Conservation (phyloP, 306 rosid species). For the Trifolium fragiferum region DNA sequence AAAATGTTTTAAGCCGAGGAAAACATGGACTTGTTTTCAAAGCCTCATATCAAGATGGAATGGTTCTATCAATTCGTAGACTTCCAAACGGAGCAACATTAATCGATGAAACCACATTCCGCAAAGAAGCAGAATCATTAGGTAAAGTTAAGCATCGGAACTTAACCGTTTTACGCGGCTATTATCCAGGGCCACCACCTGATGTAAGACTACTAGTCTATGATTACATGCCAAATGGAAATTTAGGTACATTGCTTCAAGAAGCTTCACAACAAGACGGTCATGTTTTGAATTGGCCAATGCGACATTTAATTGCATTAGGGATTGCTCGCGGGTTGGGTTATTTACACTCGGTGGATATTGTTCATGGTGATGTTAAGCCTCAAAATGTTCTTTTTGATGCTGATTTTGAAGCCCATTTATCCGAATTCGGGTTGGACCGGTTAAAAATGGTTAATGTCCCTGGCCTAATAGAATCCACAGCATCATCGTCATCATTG, state of each 20-base stretch:
- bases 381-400: constrained; percentile 85
- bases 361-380: constrained; percentile 76
- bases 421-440: constrained; percentile 83
- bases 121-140: constrained; percentile 74
- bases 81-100: constrained; percentile 51
- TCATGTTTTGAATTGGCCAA: constrained; percentile 89
- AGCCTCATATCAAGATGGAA: constrained; percentile 75
- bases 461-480: constrained; percentile 53
- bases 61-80: constrained; percentile 80
- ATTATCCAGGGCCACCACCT: constrained; percentile 76
- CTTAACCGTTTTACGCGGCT: constrained; percentile 75
- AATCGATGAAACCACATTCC: constrained; percentile 58
- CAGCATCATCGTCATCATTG: constrained; percentile 51
- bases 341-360: constrained; percentile 68
- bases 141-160: constrained; percentile 82
- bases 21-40: constrained; percentile 74
- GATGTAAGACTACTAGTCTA: constrained; percentile 74
- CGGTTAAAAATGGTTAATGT: constrained; percentile 50
- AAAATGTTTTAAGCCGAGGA: constrained; percentile 81
- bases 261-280: constrained; percentile 93
- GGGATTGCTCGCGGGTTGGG: constrained; percentile 83
- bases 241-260: constrained; percentile 76
- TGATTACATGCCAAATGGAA: constrained; percentile 94
- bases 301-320: constrained; percentile 88
- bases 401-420: constrained; percentile 88